Conservation (phyloP, 2,329 filamentous ascomycete species). For the Phyllosticta citriasiana region DNA sequence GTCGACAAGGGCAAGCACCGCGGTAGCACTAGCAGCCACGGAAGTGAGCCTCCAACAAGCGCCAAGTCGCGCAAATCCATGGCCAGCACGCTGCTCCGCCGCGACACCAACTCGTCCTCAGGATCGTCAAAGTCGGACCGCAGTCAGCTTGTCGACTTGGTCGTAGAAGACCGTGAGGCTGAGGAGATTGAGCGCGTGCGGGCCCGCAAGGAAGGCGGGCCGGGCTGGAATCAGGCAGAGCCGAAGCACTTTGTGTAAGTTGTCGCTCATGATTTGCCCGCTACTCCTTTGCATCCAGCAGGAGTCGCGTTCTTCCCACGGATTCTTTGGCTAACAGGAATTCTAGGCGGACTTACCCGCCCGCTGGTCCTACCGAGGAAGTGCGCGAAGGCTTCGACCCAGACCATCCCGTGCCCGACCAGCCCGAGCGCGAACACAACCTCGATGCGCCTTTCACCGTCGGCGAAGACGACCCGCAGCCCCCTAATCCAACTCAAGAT, state of each 20-base stretch:
- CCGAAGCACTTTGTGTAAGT: slow-evolving; percentile 46
- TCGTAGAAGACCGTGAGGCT: slow-evolving; percentile 54
- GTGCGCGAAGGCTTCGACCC: slow-evolving; percentile 47
- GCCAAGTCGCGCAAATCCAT: slow-evolving; percentile 25
- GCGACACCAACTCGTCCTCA: slow-evolving; percentile 38
- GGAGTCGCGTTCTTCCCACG: not conserved
- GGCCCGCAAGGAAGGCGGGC: slow-evolving; percentile 51
- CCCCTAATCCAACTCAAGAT: slow-evolving; percentile 19
- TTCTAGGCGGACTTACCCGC: slow-evolving; percentile 37
- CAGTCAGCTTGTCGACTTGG: slow-evolving; percentile 56
- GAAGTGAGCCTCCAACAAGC: slow-evolving; percentile 20
- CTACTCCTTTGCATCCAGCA: not conserved
- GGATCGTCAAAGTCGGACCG: slow-evolving; percentile 43
- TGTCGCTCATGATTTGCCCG: not conserved
- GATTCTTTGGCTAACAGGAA: slow-evolving; percentile 10
- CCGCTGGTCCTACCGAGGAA: slow-evolving; percentile 38
- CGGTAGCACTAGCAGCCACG: slow-evolving; percentile 28
- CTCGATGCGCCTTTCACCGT: slow-evolving; percentile 35
- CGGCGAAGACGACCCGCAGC: slow-evolving; percentile 30
- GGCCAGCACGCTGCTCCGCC: slow-evolving; percentile 31
- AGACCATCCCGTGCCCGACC: slow-evolving; percentile 33
- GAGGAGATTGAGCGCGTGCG: slow-evolving; percentile 54
- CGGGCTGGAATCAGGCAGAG: slow-evolving; percentile 49
- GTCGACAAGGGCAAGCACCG: slow-evolving; percentile 36
- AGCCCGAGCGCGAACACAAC: slow-evolving; percentile 35